Evolutionary conservation across 2,329 filamentous ascomycete genomes (phyloP).

Genomic region (Nothophaeocryptopus gaeumannii): DNA sequence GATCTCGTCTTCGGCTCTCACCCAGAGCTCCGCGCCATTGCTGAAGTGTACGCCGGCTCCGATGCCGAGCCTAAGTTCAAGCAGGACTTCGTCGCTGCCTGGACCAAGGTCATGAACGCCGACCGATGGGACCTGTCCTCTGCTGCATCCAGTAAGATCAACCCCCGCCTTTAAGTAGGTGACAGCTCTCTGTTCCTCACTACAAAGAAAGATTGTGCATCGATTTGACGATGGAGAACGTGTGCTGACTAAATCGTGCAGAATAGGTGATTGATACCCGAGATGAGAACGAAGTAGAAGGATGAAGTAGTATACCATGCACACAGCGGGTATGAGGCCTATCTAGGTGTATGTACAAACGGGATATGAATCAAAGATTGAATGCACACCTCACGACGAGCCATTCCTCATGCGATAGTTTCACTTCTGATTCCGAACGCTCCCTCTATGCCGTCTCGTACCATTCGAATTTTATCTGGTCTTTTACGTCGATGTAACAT

Average conservation of each 20-base stretch:
- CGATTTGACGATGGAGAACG: not conserved
- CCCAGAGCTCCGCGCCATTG: slow-evolving; percentile 66
- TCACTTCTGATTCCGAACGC: no score
- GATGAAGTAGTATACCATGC: no score
- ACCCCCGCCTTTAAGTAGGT: slow-evolving; percentile 9
- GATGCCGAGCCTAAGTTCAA: slow-evolving; percentile 64
- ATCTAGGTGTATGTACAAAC: no score
- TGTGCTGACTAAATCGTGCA: not conserved
- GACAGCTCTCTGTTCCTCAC: not conserved
- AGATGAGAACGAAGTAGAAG: no score
- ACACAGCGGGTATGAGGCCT: no score
- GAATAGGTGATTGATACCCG: not conserved
- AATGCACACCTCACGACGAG: no score
- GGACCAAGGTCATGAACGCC: slow-evolving; percentile 72
- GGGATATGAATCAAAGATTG: no score
- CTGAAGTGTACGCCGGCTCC: slow-evolving; percentile 65
- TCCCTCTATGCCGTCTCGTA: no score
- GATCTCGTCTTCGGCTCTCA: slow-evolving; percentile 74
- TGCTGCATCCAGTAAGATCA: slow-evolving; percentile 16
- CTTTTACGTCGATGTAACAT: no score
- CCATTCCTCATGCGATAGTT: no score
- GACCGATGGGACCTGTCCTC: slow-evolving; percentile 62
- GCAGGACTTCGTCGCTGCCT: slow-evolving; percentile 68
- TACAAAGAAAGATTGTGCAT: not conserved
- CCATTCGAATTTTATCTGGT: no score